phyloP scores from a whole-genome alignment of 495 filamentous ascomycete species.

The Penicillium crystallinum region DNA sequence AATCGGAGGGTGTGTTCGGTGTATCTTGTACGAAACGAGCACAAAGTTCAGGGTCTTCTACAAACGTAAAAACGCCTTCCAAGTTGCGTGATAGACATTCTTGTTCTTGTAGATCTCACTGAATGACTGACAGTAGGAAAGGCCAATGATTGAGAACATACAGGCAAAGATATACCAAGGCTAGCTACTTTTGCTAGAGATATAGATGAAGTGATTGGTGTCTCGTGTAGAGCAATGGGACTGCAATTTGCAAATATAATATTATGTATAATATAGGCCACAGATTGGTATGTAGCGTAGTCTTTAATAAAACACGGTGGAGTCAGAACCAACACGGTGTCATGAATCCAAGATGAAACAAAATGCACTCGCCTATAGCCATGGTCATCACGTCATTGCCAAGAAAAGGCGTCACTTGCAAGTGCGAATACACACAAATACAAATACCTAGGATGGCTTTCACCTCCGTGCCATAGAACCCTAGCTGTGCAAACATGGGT shows the following conservation, averaged over 20 bases:
- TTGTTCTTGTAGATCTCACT: no score
- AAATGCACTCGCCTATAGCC: conserved; percentile 12
- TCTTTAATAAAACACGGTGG: conserved; percentile 6
- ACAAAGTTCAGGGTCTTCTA: no score
- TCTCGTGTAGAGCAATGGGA: no score
- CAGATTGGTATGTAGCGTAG: neutral
- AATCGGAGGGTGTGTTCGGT: neutral
- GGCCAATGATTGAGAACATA: conserved; percentile 39
- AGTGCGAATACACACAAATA: neutral
- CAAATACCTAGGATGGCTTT: conserved; percentile 10
- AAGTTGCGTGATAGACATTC: no score
- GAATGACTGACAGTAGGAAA: no score
- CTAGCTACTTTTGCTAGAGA: no score
- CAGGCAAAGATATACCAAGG: conserved; percentile 37
- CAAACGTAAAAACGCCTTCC: no score
- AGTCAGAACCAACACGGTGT: conserved; percentile 2
- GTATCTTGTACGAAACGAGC: no score
- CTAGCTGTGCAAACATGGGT: conserved; percentile 27
- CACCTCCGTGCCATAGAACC: conserved; percentile 16
- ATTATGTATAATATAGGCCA: neutral
- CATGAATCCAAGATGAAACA: conserved; percentile 7
- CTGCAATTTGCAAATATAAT: neutral
- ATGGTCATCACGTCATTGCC: conserved; percentile 21
- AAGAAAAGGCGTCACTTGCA: conserved; percentile 1
- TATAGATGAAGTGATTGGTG: no score